phyloP scores from a whole-genome alignment of 148 eudicot species.

The Polygonum maritimum region DNA sequence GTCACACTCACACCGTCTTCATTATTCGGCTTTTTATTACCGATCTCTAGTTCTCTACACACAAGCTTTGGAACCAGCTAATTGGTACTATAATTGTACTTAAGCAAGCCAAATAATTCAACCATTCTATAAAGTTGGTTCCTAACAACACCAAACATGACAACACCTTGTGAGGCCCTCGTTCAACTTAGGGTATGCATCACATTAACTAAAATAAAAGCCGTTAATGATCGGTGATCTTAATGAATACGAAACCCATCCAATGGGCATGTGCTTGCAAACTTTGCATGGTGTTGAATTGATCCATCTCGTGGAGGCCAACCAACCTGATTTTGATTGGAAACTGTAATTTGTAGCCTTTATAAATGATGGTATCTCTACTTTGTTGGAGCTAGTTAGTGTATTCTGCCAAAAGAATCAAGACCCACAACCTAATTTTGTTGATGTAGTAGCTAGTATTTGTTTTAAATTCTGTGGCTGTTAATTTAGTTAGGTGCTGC shows the following conservation, averaged over 20 bases:
- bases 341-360: neutral
- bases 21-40: neutral
- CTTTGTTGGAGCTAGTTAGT: too few relatives aligned
- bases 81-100: neutral
- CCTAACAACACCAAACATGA: neutral
- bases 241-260: neutral
- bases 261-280: neutral
- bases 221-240: neutral
- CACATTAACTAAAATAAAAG: neutral
- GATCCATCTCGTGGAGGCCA: neutral
- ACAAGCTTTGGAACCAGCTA: neutral
- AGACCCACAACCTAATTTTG: neutral
- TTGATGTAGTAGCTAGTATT: neutral
- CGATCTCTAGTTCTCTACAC: neutral
- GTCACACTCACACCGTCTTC: neutral
- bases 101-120: neutral
- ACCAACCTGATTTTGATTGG: neutral
- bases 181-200: neutral
- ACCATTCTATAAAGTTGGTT: neutral
- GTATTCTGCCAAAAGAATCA: too few relatives aligned
- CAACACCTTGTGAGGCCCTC: neutral
- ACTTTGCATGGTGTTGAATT: neutral
- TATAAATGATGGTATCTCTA: neutral
- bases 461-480: too few relatives aligned
- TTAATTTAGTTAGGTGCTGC: too few relatives aligned